Base-by-base conservation (phyloP, 306 rosid species). In the Biancaea sappan region DNA sequence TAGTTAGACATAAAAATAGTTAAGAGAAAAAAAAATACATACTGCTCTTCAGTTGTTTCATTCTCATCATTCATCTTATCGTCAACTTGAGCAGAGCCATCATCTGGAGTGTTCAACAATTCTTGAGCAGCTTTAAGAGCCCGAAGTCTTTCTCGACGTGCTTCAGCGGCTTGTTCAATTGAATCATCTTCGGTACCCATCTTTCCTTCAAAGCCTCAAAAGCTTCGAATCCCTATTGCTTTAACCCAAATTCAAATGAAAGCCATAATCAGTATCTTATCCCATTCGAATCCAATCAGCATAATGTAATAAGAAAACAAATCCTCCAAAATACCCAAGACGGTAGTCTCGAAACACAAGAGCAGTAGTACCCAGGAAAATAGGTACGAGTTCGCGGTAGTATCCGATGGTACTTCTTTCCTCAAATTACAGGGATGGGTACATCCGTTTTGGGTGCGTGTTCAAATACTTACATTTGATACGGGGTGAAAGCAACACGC, bases 71-170 rank as follows among this genome's bases (percentile, higher is more conserved):
- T 73, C 51, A 56, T 72, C 52, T 80, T 61, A 58, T 35, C 73
- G 54, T 79, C 71, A 74, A 13, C 82, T 68, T 69, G 80, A 12
- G 74, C 11, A 51, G 83, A 59, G 3, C 80, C 75, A 26, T 78
- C 89, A 52, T 93, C 96, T 5, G 97, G 86, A 61, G 86, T 73
- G 77, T 11, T 86, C 34, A 83, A 71, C 47, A 94, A 81, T 61
- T 90, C 85, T 35, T 87, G 93, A 16, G 99, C 97, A 19, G 93
- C 87, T 79, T 86, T 88, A 6, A 92, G 91, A 21, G 99, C 90
- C 43, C 61, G 86, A 7, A 92, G 82, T 79, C 95, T 90, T 77
- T 94, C 99, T 22, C 84, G 83, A 48, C 99, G 97, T 0, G 88
- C 84, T 3, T 90, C 84, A n/a, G 74, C 94, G 31, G 84, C 86